phyloP scores from a whole-genome alignment of 1,284 basidiomycete genomes.

The Apiotrichum montevideense region DNA sequence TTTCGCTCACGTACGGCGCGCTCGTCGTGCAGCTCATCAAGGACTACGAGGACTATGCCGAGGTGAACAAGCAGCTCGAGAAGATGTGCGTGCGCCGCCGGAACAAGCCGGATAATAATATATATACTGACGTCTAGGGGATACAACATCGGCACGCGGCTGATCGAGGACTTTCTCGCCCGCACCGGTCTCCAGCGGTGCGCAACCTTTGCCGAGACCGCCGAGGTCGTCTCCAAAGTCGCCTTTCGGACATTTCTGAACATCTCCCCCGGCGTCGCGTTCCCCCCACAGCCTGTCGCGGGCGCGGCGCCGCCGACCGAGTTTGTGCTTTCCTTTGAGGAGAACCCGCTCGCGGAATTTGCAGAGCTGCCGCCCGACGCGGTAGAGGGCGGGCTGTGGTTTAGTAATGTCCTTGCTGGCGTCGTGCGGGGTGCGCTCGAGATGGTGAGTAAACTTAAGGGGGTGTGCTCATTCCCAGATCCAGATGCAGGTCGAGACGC shows the following conservation, averaged over 20 bases:
- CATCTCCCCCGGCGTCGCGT: conserved; percentile 76
- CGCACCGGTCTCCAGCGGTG: conserved; percentile 79
- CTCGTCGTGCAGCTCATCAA: conserved; percentile 97
- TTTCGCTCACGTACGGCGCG: conserved; percentile 94
- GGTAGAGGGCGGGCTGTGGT: conserved; percentile 83
- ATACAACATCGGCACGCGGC: conserved; percentile 91
- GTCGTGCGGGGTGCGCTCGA: conserved; percentile 89
- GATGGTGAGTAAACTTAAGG: conserved; percentile 64
- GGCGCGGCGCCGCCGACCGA: conserved; percentile 29
- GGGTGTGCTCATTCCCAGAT: conserved; percentile 54
- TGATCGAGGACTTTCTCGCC: conserved; percentile 97
- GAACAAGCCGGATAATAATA: conserved; percentile 31
- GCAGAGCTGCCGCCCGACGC: conserved; percentile 94
- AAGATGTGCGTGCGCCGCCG: conserved; percentile 53
- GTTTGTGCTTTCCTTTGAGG: conserved; percentile 83
- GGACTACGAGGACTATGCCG: conserved; percentile 95
- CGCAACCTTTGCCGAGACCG: conserved; percentile 84
- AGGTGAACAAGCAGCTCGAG: conserved; percentile 62
- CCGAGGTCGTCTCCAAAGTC: conserved; percentile 90
- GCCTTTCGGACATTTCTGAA: conserved; percentile 99
- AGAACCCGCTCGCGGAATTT: conserved; percentile 95
- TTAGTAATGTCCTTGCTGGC: conserved; percentile 91
- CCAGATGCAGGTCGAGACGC: conserved; percentile 89
- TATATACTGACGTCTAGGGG: conserved; percentile 59
- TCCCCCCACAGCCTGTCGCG: conserved; percentile 49